Conservation (phyloP, 2,329 filamentous ascomycete genomes). For the Trichoderma pleuroti region DNA sequence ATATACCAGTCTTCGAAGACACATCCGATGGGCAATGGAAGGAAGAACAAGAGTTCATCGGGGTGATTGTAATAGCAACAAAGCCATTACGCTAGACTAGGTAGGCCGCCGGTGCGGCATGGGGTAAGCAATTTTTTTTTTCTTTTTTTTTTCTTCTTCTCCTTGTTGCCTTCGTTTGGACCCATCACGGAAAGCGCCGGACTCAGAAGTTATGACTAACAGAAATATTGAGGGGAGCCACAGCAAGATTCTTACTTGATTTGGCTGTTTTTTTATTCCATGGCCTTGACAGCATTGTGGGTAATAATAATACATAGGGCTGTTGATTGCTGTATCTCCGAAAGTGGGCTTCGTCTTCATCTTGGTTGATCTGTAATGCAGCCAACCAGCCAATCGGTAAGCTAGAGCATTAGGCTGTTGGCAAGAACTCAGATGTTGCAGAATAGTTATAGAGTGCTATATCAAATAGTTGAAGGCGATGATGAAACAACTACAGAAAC, state of each 20-base stretch:
- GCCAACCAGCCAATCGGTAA: neutral
- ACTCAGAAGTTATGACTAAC: slow-evolving; percentile 13
- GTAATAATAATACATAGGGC: neutral
- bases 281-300: neutral
- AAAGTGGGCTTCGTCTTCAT: neutral
- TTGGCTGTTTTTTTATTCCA: neutral
- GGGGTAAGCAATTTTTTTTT: neutral
- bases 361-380: neutral
- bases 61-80: neutral
- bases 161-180: neutral
- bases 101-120: neutral
- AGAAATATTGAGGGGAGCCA: neutral
- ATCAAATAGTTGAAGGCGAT: neutral
- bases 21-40: neutral
- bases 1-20: neutral
- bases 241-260: neutral
- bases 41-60: neutral
- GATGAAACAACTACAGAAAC: no score
- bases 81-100: neutral
- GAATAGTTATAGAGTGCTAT: neutral
- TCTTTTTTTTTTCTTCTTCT: neutral
- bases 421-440: neutral
- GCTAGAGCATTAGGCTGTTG: neutral
- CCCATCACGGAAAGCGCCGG: slow-evolving; percentile 16
- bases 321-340: neutral